Evolutionary conservation across 139 green algal species (phyloP).

Genomic region (Pycnococcus provasolii): DNA sequence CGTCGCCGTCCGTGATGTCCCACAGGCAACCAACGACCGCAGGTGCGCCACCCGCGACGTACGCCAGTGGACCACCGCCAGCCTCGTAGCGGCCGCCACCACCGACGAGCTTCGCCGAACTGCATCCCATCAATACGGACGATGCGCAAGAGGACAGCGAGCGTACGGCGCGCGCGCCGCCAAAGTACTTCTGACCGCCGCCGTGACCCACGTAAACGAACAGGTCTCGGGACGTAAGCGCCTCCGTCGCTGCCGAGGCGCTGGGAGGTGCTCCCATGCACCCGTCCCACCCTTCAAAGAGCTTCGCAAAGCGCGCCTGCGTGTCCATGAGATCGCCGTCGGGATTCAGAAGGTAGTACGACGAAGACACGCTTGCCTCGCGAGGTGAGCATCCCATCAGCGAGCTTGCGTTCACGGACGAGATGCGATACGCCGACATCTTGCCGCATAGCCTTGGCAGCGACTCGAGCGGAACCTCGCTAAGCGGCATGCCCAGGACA

Average conservation of each 20-base stretch:
- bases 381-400: too few species aligned
- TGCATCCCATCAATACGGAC: constrained; percentile 82
- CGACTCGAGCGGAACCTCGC: too few species aligned
- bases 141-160: constrained; percentile 47
- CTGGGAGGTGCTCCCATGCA: constrained; percentile 49
- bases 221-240: constrained; percentile 47
- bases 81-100: constrained; percentile 47
- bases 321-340: constrained; percentile 64
- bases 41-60: constrained; percentile 67
- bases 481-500: too few species aligned
- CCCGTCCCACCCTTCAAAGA: constrained; percentile 42
- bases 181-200: constrained; percentile 50
- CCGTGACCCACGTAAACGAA: constrained; percentile 90
- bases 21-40: constrained; percentile 76
- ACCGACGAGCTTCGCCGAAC: constrained; percentile 55
- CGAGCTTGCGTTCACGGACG: too few species aligned
- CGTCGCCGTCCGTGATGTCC: constrained; percentile 93
- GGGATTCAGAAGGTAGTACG: constrained; percentile 80
- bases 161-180: constrained; percentile 32
- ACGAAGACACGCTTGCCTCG: too few species aligned
- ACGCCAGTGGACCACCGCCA: constrained; percentile 50
- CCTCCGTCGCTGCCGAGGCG: constrained; percentile 32
- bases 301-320: constrained; percentile 59
- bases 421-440: too few species aligned
- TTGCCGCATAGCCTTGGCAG: too few species aligned